Conservation (phyloP, 495 filamentous ascomycete species). For the Penicillium paradoxum region DNA sequence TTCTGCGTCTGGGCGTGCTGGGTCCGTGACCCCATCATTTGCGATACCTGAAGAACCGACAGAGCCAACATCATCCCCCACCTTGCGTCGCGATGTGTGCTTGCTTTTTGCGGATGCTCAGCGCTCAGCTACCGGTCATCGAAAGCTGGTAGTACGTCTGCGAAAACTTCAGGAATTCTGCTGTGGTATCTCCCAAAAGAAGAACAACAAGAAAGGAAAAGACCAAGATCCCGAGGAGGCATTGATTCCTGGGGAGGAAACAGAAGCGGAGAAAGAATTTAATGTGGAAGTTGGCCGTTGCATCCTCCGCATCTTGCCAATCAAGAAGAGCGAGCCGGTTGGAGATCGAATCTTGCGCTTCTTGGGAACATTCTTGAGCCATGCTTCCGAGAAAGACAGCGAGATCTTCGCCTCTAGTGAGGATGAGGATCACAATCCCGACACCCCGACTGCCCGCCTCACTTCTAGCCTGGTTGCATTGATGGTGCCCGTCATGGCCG, state of each 20-base stretch:
- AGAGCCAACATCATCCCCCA: slow-evolving; percentile 49
- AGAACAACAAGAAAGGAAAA: slow-evolving; percentile 41
- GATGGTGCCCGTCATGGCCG: slow-evolving; percentile 62
- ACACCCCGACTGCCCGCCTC: slow-evolving; percentile 78
- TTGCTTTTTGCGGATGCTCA: slow-evolving; percentile 83
- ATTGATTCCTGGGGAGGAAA: slow-evolving; percentile 45
- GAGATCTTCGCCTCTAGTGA: slow-evolving; percentile 40
- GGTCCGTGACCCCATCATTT: slow-evolving; percentile 55
- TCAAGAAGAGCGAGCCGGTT: slow-evolving; percentile 88
- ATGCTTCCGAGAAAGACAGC: slow-evolving; percentile 73
- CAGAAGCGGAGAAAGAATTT: slow-evolving; percentile 78
- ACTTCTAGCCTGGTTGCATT: slow-evolving; percentile 65
- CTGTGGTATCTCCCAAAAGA: slow-evolving; percentile 64
- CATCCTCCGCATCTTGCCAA: slow-evolving; percentile 70
- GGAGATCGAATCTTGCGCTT: slow-evolving; percentile 84
- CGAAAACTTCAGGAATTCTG: slow-evolving; percentile 86
- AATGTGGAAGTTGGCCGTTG: slow-evolving; percentile 79
- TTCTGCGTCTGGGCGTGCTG: slow-evolving; percentile 54
- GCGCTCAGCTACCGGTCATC: slow-evolving; percentile 77
- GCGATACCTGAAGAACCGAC: slow-evolving; percentile 68
- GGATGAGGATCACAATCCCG: slow-evolving; percentile 48
- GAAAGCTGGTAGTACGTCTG: slow-evolving; percentile 80
- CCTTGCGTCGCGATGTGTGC: slow-evolving; percentile 70
- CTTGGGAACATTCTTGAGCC: slow-evolving; percentile 74
- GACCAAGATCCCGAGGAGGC: slow-evolving; percentile 31